These are phyloP conservation scores for Drechslerella stenobrocha DNA, from an alignment of 2,329 filamentous ascomycete genomes.

Conservation along the genomic window DNA sequence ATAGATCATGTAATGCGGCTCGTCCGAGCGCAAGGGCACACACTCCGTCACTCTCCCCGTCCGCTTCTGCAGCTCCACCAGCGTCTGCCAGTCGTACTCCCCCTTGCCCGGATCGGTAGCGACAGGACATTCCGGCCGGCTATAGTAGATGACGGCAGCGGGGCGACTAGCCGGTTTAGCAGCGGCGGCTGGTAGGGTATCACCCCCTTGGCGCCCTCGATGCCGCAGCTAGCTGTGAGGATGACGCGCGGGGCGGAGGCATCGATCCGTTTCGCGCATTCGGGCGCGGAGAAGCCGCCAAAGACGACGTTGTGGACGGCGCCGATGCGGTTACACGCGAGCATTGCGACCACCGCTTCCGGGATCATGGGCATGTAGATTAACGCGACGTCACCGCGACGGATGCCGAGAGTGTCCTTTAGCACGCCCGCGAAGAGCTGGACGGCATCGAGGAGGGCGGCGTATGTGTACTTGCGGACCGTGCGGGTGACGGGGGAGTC, in stretches of 20 bases:
- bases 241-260: conserved; percentile 74
- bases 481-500: conserved; percentile 79
- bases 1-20: conserved; percentile 87
- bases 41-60: conserved; percentile 61
- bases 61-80: conserved; percentile 69
- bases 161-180: conserved; percentile 71
- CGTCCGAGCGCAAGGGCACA: conserved; percentile 66
- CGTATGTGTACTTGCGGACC: conserved; percentile 75
- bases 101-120: conserved; percentile 67
- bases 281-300: conserved; percentile 80
- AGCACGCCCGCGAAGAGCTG: conserved; percentile 79
- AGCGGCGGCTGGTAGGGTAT: conserved; percentile 72
- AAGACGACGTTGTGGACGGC: conserved; percentile 92
- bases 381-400: conserved; percentile 81
- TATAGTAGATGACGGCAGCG: conserved; percentile 78
- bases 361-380: conserved; percentile 99
- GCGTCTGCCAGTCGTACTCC: conserved; percentile 76
- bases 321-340: conserved; percentile 78
- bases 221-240: conserved; percentile 87
- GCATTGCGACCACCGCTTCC: conserved; percentile 79
- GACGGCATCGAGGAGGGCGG: conserved; percentile 74
- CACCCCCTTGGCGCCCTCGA: conserved; percentile 70
- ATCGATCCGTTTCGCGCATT: conserved; percentile 85
- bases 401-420: conserved; percentile 74
- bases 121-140: conserved; percentile 74